phyloP scores from a whole-genome alignment of 2,329 filamentous ascomycete species.

The Conoideocrella luteorostrata region DNA sequence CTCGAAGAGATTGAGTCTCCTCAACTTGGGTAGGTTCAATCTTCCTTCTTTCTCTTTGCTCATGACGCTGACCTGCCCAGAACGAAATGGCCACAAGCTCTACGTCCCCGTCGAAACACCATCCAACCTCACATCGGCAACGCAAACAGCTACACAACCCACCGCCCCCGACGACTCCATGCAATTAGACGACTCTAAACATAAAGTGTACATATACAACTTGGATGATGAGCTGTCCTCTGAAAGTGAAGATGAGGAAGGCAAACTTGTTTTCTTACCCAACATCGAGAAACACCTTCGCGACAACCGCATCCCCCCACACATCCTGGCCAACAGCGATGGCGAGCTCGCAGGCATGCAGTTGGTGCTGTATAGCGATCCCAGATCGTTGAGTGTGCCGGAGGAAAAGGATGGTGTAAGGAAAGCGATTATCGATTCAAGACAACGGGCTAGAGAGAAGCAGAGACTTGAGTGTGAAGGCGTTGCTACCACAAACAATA shows the following conservation, averaged over 20 bases:
- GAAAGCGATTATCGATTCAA: conserved; percentile 75
- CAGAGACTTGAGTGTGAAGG: conserved; percentile 37
- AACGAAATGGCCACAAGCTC: conserved; percentile 56
- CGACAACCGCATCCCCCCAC: conserved; percentile 61
- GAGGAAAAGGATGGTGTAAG: conserved; percentile 71
- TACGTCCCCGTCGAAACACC: conserved; percentile 58
- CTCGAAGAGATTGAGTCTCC: conserved; percentile 73
- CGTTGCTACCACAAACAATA: conserved; percentile 4
- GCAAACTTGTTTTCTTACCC: conserved; percentile 69
- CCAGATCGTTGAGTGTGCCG: conserved; percentile 68
- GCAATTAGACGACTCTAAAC: conserved; percentile 78
- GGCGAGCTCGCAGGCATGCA: conserved; percentile 56
- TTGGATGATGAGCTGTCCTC: conserved; percentile 77
- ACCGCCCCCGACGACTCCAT: conserved; percentile 53
- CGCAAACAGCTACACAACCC: conserved; percentile 6
- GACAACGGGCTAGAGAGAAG: conserved; percentile 58
- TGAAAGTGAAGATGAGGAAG: conserved; percentile 38
- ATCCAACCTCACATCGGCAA: conserved; percentile 12
- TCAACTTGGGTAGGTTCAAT: conserved; percentile 64
- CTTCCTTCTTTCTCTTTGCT: neutral
- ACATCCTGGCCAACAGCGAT: conserved; percentile 53
- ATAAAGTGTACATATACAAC: conserved; percentile 87
- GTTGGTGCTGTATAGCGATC: conserved; percentile 80
- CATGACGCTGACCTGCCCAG: conserved; percentile 28
- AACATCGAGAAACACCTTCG: conserved; percentile 79